Conservation (phyloP, 805 yeast genomes). For the Wickerhamiella domercqiae region DNA sequence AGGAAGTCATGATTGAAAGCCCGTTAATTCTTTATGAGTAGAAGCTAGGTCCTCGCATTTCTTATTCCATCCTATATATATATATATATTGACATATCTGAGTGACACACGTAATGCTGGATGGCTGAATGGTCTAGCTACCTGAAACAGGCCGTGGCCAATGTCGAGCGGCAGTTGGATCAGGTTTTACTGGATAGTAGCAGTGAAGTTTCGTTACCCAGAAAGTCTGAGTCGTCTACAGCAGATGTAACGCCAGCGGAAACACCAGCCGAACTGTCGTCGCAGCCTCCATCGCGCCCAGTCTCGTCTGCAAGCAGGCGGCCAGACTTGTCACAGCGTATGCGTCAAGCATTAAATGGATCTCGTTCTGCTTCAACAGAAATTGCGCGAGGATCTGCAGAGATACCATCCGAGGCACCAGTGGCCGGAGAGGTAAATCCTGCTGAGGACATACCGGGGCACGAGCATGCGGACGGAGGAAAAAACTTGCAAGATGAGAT, state of each 20-base stretch:
- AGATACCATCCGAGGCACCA: too few relatives aligned
- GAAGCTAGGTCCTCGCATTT: not conserved
- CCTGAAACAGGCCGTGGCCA: constrained; percentile 28
- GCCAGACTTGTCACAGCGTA: constrained; percentile 66
- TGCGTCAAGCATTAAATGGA: constrained; percentile 60
- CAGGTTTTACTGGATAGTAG: constrained; percentile 24
- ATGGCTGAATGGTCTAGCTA: constrained; percentile 22
- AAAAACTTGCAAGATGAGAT: too few relatives aligned
- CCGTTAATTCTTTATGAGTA: too few relatives aligned
- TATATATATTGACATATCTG: too few relatives aligned
- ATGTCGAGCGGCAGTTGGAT: constrained; percentile 28
- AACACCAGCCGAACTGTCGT: not conserved
- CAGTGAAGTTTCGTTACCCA: constrained; percentile 2
- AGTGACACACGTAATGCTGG: not conserved
- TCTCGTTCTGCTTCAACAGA: too few relatives aligned
- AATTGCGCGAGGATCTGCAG: too few relatives aligned
- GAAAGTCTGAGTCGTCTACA: not conserved
- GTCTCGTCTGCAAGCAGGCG: too few relatives aligned
- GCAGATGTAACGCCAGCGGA: not conserved
- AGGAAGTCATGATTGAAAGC: constrained; percentile 2
- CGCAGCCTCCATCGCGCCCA: not conserved
- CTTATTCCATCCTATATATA: not conserved
- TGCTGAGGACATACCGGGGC: constrained; percentile 9
- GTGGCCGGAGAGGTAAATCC: not conserved
- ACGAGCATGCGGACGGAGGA: constrained; percentile 18